Percentiles rank a stretch among this genome's conserved stretches.
Conservation (phyloP, 1,284 basidiomycete genomes). For the Nidula niveotomentosa region DNA sequence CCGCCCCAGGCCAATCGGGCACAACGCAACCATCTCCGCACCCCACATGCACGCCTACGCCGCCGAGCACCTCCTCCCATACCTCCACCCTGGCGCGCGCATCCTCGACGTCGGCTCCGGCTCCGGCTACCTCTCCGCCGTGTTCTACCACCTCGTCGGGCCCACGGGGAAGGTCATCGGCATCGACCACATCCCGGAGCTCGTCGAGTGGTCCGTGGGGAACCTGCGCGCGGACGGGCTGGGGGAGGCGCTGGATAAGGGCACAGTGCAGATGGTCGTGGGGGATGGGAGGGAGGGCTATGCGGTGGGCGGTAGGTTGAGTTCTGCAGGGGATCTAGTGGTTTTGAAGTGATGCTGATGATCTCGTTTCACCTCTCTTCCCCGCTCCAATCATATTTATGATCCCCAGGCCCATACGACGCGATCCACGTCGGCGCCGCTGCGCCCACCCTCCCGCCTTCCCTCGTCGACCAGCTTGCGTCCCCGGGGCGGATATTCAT, state of each 20-base stretch:
- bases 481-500: constrained; percentile 92
- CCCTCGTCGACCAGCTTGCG: constrained; percentile 81
- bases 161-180: constrained; percentile 74
- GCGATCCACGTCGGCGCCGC: constrained; percentile 97
- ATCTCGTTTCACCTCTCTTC: no score
- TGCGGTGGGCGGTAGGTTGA: constrained; percentile 16
- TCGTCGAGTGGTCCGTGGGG: constrained; percentile 67
- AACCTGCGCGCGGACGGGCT: constrained; percentile 78
- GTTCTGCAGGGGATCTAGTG: no score
- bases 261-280: constrained; percentile 60
- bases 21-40: constrained; percentile 86
- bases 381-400: no score
- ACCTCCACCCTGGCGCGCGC: constrained; percentile 65
- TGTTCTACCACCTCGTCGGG: constrained; percentile 73
- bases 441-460: constrained; percentile 72
- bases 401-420: constrained; percentile 68
- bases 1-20: constrained; percentile 61
- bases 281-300: constrained; percentile 84
- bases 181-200: constrained; percentile 87
- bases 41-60: constrained; percentile 94
- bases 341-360: no score
- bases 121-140: constrained; percentile 76
- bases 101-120: constrained; percentile 85
- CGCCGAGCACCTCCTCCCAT: constrained; percentile 68
- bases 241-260: constrained; percentile 45